A percentile compares a stretch with the other conserved stretches of the same genome.
These are phyloP conservation scores for Penicillium sp. DNA, from an alignment of 2,329 filamentous ascomycete genomes.

Conservation along the genomic window DNA sequence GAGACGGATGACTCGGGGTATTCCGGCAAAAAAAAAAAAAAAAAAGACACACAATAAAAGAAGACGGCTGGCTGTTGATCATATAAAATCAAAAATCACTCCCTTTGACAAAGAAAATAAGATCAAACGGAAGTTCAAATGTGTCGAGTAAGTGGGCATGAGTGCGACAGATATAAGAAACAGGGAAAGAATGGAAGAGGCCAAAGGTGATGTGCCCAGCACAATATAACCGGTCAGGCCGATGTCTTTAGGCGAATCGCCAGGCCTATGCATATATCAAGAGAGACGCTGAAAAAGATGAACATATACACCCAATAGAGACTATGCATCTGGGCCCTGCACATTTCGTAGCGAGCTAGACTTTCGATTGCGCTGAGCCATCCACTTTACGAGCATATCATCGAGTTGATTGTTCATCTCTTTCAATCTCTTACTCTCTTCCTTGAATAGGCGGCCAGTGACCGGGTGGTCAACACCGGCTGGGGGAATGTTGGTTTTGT, in stretches of 20 bases:
- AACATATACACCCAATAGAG: constrained; percentile 7
- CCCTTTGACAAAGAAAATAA: neutral
- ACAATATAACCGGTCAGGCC: constrained; percentile 12
- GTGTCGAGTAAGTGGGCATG: constrained; percentile 7
- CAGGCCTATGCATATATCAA: constrained; percentile 13
- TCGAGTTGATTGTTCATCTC: constrained; percentile 91
- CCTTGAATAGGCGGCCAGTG: constrained; percentile 75
- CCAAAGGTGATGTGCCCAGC: constrained; percentile 23
- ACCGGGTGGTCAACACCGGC: constrained; percentile 83
- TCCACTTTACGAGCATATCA: constrained; percentile 79
- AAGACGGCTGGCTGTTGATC: constrained; percentile 13
- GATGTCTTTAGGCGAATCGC: constrained; percentile 1
- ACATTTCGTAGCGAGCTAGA: constrained; percentile 11
- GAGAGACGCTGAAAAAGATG: constrained; percentile 12
- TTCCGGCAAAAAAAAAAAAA: constrained; percentile 23
- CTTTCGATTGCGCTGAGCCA: constrained; percentile 48
- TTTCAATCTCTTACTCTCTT: constrained; percentile 80
- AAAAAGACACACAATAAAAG: constrained; percentile 13
- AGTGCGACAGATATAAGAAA: constrained; percentile 3
- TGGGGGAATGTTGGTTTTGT: constrained; percentile 80
- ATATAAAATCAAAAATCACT: constrained; percentile 8
- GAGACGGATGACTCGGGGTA: constrained; percentile 31
- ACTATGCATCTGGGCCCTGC: constrained; percentile 24
- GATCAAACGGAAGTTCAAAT: constrained; percentile 1
- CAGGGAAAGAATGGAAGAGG: constrained; percentile 15